Conservation (phyloP, 805 yeast species). For the Starmerella stigmatis region DNA sequence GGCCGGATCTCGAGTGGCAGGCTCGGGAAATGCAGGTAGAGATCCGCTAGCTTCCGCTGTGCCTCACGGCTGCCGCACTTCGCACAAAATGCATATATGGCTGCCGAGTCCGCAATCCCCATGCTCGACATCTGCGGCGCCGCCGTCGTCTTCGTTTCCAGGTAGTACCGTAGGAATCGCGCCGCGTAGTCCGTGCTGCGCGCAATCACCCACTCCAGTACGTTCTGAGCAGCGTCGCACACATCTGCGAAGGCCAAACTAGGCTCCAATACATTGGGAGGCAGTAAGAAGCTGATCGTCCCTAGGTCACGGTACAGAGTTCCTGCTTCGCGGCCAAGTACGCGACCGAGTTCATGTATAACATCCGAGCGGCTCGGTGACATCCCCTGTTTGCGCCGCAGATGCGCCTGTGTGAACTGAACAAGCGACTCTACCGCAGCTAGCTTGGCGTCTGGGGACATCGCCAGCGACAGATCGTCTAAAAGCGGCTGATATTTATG, state of each 20-base stretch:
- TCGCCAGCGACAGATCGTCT: constrained; percentile 20
- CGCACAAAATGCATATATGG: constrained; percentile 27
- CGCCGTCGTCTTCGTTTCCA: constrained; percentile 20
- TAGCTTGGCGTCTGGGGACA: constrained; percentile 20
- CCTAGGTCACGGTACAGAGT: constrained; percentile 31
- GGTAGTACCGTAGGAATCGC: constrained; percentile 23
- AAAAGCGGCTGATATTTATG: constrained; percentile 19
- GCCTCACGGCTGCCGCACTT: constrained; percentile 24
- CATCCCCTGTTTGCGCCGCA: constrained; percentile 1
- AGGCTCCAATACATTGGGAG: constrained; percentile 26
- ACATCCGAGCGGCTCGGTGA: constrained; percentile 27
- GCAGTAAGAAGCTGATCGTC: constrained; percentile 29
- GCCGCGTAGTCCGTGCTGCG: constrained; percentile 26
- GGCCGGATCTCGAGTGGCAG: constrained; percentile 23
- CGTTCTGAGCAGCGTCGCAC: constrained; percentile 28
- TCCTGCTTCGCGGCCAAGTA: constrained; percentile 27
- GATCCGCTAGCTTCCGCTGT: constrained; percentile 24
- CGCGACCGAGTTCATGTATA: constrained; percentile 28
- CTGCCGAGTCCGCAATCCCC: constrained; percentile 25
- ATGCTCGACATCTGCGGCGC: constrained; percentile 22
- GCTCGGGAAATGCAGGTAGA: constrained; percentile 21
- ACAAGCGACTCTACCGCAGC: constrained; percentile 17
- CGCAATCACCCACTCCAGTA: constrained; percentile 21
- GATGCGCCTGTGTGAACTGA: constrained; percentile 9
- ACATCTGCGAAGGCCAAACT: constrained; percentile 34